Conservation (phyloP, 352 stramenopile genomes). For the Pythium plurisporium region DNA sequence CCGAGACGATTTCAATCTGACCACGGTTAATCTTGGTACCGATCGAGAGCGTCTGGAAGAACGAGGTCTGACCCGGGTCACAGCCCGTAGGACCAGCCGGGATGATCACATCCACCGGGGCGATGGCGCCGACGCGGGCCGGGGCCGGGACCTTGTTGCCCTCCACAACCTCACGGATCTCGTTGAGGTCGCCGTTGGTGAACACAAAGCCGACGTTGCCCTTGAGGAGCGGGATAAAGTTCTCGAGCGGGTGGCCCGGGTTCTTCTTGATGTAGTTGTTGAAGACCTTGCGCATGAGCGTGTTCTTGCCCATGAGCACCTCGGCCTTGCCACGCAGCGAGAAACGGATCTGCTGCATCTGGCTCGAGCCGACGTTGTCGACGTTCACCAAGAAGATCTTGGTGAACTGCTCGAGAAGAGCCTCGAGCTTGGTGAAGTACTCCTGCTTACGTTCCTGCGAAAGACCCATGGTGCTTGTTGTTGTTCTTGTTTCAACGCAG, state of each 20-base stretch:
- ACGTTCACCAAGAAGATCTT: slow-evolving; percentile 98
- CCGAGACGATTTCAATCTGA: slow-evolving; percentile 99
- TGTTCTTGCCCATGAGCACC: slow-evolving; percentile 99
- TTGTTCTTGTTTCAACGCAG: slow-evolving; percentile 51
- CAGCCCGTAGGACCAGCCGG: slow-evolving; percentile 97
- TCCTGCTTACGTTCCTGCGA: slow-evolving; percentile 97
- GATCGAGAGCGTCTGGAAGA: slow-evolving; percentile 99
- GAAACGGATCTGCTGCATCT: slow-evolving; percentile 98
- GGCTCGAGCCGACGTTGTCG: slow-evolving; percentile 99
- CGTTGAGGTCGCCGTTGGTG: slow-evolving; percentile 96
- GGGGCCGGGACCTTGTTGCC: slow-evolving; percentile 94
- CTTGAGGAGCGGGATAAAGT: slow-evolving; percentile 84
- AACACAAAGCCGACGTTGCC: slow-evolving; percentile 99
- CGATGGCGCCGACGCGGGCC: slow-evolving; percentile 94
- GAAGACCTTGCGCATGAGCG: slow-evolving; percentile 99
- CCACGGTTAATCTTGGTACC: slow-evolving; percentile 99
- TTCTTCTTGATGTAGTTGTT: slow-evolving; percentile 97
- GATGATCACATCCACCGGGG: slow-evolving; percentile 95
- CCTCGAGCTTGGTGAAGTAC: slow-evolving; percentile 97
- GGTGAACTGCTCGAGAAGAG: slow-evolving; percentile 94
- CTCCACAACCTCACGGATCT: slow-evolving; percentile 87
- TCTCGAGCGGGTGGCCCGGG: slow-evolving; percentile 92
- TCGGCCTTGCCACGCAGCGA: slow-evolving; percentile 93
- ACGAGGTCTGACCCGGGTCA: slow-evolving; percentile 99
- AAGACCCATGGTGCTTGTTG: slow-evolving; percentile 85